Evolutionary conservation across 2,329 filamentous ascomycete species (phyloP).

Genomic region (Claviceps sp.): DNA sequence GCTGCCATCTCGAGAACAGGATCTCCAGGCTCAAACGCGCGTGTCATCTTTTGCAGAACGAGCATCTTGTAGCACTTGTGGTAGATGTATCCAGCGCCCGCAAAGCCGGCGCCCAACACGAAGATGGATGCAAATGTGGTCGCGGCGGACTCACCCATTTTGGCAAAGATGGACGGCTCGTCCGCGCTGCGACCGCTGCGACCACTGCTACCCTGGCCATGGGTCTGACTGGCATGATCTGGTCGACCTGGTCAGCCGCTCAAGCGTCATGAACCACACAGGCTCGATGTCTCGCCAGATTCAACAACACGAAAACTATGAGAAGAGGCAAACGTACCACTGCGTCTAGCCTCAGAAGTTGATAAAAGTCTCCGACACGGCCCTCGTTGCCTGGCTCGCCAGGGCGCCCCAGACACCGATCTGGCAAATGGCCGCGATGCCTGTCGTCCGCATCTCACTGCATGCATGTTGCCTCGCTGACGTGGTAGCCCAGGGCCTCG

Average conservation of each 20-base stretch:
- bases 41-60: slow-evolving; percentile 83
- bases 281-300: neutral
- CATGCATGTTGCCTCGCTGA: neutral
- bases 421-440: slow-evolving; percentile 1
- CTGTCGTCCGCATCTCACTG: neutral
- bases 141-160: slow-evolving; percentile 61
- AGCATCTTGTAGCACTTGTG: slow-evolving; percentile 79
- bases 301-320: neutral
- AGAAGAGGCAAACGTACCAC: neutral
- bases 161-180: slow-evolving; percentile 31
- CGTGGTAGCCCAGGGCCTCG: too few relatives aligned
- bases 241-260: neutral
- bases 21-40: slow-evolving; percentile 84
- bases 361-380: slow-evolving; percentile 1
- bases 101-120: slow-evolving; percentile 53
- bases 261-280: neutral
- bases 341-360: neutral
- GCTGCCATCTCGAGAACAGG: slow-evolving; percentile 74
- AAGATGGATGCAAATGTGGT: slow-evolving; percentile 65
- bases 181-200: slow-evolving; percentile 1
- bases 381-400: neutral
- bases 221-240: neutral
- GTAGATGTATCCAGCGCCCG: slow-evolving; percentile 59
- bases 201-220: neutral
- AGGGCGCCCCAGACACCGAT: neutral